Percentiles rank a stretch among this genome's conserved stretches.
Evolutionary conservation across 306 rosid species (phyloP).

Genomic region (Abrus pulchellus): DNA sequence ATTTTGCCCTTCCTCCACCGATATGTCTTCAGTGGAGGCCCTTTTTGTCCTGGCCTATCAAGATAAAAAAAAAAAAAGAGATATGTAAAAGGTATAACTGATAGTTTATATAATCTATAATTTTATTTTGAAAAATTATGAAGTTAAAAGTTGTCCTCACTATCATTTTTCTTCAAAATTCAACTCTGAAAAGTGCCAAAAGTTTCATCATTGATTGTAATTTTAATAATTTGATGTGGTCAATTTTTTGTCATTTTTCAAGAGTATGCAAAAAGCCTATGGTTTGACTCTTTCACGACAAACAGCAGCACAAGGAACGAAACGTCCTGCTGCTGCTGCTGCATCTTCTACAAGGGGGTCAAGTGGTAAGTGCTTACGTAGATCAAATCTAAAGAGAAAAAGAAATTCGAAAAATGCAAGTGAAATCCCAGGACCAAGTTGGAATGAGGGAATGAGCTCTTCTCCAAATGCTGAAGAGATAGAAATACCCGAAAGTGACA

Average conservation of each 20-base stretch:
- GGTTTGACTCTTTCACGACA: constrained; percentile 61
- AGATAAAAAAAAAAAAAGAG: no score
- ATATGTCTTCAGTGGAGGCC: no score
- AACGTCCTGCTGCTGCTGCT: constrained; percentile 45
- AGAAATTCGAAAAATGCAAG: constrained; percentile 56
- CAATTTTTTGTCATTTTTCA: constrained; percentile 5
- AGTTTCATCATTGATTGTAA: background rate
- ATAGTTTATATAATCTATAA: no score
- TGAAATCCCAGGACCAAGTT: constrained; percentile 55
- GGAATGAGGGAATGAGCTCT: constrained; percentile 55
- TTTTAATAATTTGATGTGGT: constrained; percentile 29
- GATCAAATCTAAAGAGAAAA: constrained; percentile 52
- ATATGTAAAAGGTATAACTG: no score
- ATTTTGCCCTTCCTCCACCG: no score
- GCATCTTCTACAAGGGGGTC: constrained; percentile 51
- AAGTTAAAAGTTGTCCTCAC: no score
- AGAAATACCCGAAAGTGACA: constrained; percentile 51
- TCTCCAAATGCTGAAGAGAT: constrained; percentile 67
- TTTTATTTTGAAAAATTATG: no score
- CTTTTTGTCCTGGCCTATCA: no score
- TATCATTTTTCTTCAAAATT: no score
- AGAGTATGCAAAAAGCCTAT: constrained; percentile 75
- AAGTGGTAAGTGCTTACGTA: constrained; percentile 51
- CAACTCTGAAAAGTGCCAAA: no score
- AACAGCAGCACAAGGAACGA: constrained; percentile 72